Conservation (phyloP, 2,329 filamentous ascomycete species). For the Penicillium sp. region DNA sequence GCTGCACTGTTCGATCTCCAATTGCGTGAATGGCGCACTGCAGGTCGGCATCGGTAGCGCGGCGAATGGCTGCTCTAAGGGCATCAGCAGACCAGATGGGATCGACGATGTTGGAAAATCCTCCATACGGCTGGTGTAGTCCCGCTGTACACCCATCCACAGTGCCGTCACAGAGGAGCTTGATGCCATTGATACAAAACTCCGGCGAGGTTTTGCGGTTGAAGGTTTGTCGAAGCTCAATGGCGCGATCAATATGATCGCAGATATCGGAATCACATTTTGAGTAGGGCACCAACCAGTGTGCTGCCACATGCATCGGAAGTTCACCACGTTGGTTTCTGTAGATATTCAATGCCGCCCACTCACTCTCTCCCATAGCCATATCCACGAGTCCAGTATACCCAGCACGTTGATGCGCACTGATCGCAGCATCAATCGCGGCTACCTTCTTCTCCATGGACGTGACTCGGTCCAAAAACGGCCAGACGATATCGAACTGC, state of each 20-base stretch:
- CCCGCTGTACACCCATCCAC: constrained; percentile 47
- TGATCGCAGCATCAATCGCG: constrained; percentile 44
- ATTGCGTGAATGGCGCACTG: constrained; percentile 55
- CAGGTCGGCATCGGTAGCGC: constrained; percentile 45
- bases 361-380: constrained; percentile 53
- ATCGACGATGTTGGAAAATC: constrained; percentile 38
- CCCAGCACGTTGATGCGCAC: constrained; percentile 46
- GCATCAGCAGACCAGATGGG: constrained; percentile 47
- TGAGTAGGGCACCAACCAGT: constrained; percentile 51
- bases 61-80: constrained; percentile 44
- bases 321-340: constrained; percentile 31
- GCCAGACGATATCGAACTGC: constrained; percentile 49
- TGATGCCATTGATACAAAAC: constrained; percentile 50
- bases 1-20: constrained; percentile 48
- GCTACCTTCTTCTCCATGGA: constrained; percentile 44
- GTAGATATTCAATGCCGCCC: constrained; percentile 44
- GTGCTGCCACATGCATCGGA: constrained; percentile 45
- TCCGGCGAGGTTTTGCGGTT: constrained; percentile 44
- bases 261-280: constrained; percentile 39
- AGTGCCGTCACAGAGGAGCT: constrained; percentile 52
- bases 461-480: constrained; percentile 45
- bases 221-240: constrained; percentile 42
- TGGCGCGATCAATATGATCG: constrained; percentile 49
- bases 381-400: constrained; percentile 53
- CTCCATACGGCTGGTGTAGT: constrained; percentile 38